Evolutionary conservation across 75 land plant species (phyloP).

Genomic region (Pinus taeda): DNA sequence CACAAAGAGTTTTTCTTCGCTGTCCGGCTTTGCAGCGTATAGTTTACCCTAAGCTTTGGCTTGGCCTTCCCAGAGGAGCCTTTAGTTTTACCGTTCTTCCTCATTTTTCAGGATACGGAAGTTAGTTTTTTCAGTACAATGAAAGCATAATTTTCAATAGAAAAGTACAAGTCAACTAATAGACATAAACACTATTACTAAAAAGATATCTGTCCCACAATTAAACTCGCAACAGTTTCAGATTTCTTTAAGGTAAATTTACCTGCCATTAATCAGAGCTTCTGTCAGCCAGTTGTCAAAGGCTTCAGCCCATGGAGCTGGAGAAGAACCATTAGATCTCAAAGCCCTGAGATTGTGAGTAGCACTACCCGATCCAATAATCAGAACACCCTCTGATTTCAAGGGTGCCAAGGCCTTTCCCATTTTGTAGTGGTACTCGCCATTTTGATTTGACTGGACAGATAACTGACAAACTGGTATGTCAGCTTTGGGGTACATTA

Average conservation of each 20-base stretch:
- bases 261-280: conserved; percentile 64
- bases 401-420: conserved; percentile 86
- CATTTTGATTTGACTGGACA: conserved; percentile 60
- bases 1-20: not conserved
- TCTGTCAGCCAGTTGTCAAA: conserved; percentile 82
- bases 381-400: conserved; percentile 68
- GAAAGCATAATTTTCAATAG: too few species aligned
- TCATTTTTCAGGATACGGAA: not conserved
- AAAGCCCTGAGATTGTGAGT: conserved; percentile 64
- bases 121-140: too few species aligned
- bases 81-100: not conserved
- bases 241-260: not conserved
- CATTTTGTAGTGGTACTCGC: conserved; percentile 62
- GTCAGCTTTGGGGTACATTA: conserved; percentile 87
- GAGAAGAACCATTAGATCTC: not conserved
- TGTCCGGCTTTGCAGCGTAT: not conserved
- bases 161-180: not conserved
- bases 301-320: conserved; percentile 53
- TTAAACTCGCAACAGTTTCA: not conserved
- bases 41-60: not conserved
- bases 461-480: conserved; percentile 90
- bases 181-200: not conserved
- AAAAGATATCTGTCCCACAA: conserved; percentile 5
- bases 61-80: not conserved
- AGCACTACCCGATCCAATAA: conserved; percentile 79